Percentiles rank a stretch among this genome's conserved stretches.
phyloP scores from a whole-genome alignment of 148 eudicot genomes.

The Simmondsia chinensis region DNA sequence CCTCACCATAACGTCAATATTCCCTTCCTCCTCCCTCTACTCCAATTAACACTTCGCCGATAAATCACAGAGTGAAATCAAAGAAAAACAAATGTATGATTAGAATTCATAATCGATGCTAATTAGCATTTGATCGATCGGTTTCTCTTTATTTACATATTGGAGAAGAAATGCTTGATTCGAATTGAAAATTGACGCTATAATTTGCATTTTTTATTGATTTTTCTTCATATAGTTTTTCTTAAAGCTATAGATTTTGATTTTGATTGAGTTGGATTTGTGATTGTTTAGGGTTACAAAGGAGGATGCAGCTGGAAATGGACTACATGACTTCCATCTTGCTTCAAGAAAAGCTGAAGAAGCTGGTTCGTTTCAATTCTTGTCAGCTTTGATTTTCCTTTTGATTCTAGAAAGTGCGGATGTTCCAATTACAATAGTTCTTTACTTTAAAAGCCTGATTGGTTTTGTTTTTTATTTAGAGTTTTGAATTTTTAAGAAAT shows the following conservation, averaged over 20 bases:
- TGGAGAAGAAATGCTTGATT: not conserved
- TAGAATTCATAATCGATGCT: no score
- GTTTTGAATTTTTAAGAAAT: no score
- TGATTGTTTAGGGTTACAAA: slow-evolving; percentile 33
- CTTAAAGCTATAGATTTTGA: no score
- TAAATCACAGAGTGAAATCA: no score
- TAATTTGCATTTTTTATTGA: not conserved
- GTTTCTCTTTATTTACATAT: not conserved
- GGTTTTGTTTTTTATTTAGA: no score
- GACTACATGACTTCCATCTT: slow-evolving; percentile 42
- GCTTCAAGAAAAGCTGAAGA: slow-evolving; percentile 96
- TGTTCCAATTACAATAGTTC: not conserved
- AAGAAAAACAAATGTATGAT: no score
- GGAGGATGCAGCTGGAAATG: slow-evolving; percentile 40
- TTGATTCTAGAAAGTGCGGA: not conserved
- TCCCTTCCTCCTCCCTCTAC: not conserved
- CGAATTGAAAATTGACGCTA: no score
- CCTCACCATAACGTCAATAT: not conserved
- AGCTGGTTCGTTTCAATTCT: slow-evolving; percentile 36
- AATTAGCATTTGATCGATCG: no score
- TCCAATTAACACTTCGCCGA: no score
- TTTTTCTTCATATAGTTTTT: not conserved
- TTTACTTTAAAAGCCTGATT: slow-evolving; percentile 9
- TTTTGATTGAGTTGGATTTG: not conserved
- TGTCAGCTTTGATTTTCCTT: not conserved